Base-by-base conservation (phyloP, 441 rosid species). In the Arabidopsis lyrata region DNA sequence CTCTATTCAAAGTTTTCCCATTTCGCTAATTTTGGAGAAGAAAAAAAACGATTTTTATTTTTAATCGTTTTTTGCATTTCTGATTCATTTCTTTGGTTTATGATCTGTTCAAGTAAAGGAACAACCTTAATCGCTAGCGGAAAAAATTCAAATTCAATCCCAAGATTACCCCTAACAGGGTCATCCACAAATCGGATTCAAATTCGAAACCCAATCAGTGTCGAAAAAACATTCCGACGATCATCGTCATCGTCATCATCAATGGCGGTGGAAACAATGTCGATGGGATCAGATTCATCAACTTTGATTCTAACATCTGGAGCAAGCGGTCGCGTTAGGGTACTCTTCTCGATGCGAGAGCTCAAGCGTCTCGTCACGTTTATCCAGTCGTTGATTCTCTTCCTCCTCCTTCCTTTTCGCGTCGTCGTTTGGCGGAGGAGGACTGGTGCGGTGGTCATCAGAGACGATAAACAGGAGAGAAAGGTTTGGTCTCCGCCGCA, bases 241-340 rank as follows among this genome's bases (percentile, higher is more conserved):
- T 59, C 45, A 16, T 68, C 44, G 9, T 24, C 29, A 5, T 62
- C 73, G 7, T 75, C 50, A 27, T 41, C 32, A 27, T 66, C 57
- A 29, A 82, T 84, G 87, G 73, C 81, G 59, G 75, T 75, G 62
- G 84, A 81, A 20, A 81, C 45, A 15, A 68, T 67, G 36, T 22
- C 75, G 1, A 65, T 81, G 41, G 76, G 87, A 8, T 48, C 83
- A 18, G 77, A 53, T 66, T 16, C 84, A 2, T 68, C 86, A 58
- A 68, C 87, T 20, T 68, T 85, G 81, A 87, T 90, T 68, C 59
- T 94, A 6, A 91, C 95, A 0, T 94, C 96, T 6, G 97, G 96
- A 8, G 96, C 97, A 0, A 90, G 97, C 74, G 96, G 92, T 10
- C 82, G 93, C 5, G 80, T 90, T 11, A 84, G 77, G 68, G 93